Evolutionary conservation across 768 basidiomycete genomes (phyloP).

Genomic region (Leucocoprinus leucothites): DNA sequence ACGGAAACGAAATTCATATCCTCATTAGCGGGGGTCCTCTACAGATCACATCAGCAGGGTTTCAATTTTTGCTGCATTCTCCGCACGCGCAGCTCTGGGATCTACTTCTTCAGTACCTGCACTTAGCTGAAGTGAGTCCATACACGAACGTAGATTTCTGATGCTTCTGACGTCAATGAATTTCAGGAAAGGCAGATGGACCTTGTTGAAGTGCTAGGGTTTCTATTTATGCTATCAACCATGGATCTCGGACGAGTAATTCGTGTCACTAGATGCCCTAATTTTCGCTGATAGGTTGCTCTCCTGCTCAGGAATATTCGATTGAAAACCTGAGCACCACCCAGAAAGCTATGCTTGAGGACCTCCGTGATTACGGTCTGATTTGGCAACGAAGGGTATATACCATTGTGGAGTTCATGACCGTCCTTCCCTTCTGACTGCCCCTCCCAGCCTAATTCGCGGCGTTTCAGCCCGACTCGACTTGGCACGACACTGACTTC

Average conservation of each 20-base stretch:
- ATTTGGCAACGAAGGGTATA: constrained; percentile 81
- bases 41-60: constrained; percentile 90
- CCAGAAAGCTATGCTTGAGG: constrained; percentile 84
- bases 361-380: constrained; percentile 92
- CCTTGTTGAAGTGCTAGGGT: constrained; percentile 87
- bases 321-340: constrained; percentile 75
- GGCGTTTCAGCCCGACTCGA: constrained; percentile 91
- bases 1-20: constrained; percentile 11
- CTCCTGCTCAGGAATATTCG: constrained; percentile 72
- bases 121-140: constrained; percentile 70
- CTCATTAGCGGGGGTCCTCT: constrained; percentile 48
- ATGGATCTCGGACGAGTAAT: constrained; percentile 90
- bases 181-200: constrained; percentile 83
- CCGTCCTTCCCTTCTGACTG: constrained; percentile 23
- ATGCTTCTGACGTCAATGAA: constrained; percentile 17
- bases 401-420: constrained; percentile 19
- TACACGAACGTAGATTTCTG: constrained; percentile 14
- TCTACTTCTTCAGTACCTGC: constrained; percentile 84
- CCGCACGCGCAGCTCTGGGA: constrained; percentile 97
- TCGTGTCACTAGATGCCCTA: constrained; percentile 10
- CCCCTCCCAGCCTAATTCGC: constrained; percentile 55
- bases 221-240: constrained; percentile 95
- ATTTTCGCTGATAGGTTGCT: constrained; percentile 16
- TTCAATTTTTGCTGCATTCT: constrained; percentile 93
- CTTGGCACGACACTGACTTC: constrained; percentile 94